Percentiles rank a stretch among this genome's conserved stretches.
phyloP scores from a whole-genome alignment of 768 basidiomycete species.

The Auricularia heimuer region DNA sequence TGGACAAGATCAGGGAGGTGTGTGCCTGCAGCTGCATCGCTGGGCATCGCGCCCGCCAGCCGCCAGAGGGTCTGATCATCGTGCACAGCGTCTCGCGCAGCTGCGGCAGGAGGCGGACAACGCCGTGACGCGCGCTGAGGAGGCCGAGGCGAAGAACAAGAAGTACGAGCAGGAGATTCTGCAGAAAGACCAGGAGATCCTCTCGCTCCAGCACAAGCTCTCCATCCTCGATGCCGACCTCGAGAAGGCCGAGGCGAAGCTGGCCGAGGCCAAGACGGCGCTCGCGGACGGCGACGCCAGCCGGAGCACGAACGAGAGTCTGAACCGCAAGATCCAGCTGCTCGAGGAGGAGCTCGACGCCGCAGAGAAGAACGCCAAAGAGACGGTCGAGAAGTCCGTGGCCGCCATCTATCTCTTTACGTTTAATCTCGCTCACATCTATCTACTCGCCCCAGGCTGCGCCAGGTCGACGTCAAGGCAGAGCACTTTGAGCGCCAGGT shows the following conservation, averaged over 20 bases:
- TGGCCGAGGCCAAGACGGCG: constrained; percentile 54
- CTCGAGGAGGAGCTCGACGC: constrained; percentile 93
- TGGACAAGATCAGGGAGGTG: constrained; percentile 41
- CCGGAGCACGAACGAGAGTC: constrained; percentile 61
- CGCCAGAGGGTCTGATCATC: too few relatives aligned
- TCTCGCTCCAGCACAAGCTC: constrained; percentile 67
- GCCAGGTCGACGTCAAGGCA: constrained; percentile 96
- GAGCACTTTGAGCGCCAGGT: constrained; percentile 97
- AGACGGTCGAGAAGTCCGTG: constrained; percentile 90
- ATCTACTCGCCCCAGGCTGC: constrained; percentile 44
- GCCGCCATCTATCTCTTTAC: neutral
- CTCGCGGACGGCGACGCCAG: constrained; percentile 60
- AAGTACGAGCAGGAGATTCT: constrained; percentile 60
- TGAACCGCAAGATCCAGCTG: constrained; percentile 76
- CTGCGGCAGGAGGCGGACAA: constrained; percentile 81
- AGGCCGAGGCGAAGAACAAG: constrained; percentile 79
- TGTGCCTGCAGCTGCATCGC: constrained; percentile 9
- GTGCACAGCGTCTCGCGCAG: constrained; percentile 36
- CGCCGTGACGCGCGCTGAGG: constrained; percentile 75
- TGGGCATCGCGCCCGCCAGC: neutral
- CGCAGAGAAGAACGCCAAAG: constrained; percentile 93
- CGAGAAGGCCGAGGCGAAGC: constrained; percentile 57
- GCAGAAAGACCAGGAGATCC: constrained; percentile 77
- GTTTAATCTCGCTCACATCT: constrained; percentile 2
- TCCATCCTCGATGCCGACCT: constrained; percentile 53